A percentile compares a stretch with the other conserved stretches of the same genome.
Evolutionary conservation across 257 asterid genomes (phyloP).

Genomic region (Nicotiana knightiana): DNA sequence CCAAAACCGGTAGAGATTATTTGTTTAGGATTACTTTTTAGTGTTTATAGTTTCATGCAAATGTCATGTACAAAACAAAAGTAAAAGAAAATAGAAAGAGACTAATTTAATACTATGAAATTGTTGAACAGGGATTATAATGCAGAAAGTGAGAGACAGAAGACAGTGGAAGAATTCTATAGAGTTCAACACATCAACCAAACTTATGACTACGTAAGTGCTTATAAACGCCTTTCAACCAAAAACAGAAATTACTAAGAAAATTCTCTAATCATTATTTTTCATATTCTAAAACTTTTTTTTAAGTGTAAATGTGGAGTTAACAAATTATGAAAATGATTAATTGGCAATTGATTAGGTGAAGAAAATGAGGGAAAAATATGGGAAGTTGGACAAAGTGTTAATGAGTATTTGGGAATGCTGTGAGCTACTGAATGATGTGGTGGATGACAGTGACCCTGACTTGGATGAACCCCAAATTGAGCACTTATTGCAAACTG

Average conservation of each 20-base stretch:
- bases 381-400: neutral
- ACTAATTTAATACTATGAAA: neutral
- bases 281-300: too few relatives aligned
- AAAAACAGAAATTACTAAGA: neutral
- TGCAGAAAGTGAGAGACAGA: conserved; percentile 56
- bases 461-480: conserved; percentile 8
- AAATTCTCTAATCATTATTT: too few relatives aligned
- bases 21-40: too few relatives aligned
- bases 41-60: neutral
- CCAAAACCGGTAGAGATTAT: too few relatives aligned
- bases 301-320: too few relatives aligned
- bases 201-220: conserved; percentile 52
- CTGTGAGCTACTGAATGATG: conserved; percentile 33
- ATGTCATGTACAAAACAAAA: neutral
- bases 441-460: conserved; percentile 17
- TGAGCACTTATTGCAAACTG: conserved; percentile 1
- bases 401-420: conserved; percentile 38
- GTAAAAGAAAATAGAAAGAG: neutral
- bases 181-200: conserved; percentile 60
- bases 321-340: too few relatives aligned
- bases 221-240: neutral
- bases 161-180: conserved; percentile 66
- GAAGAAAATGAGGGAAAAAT: neutral
- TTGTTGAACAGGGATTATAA: conserved; percentile 43
- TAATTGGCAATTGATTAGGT: neutral